These are phyloP conservation scores for Phalaenopsis hybrid DNA, from an alignment of 116 monocot genomes.

Conservation along the genomic window DNA sequence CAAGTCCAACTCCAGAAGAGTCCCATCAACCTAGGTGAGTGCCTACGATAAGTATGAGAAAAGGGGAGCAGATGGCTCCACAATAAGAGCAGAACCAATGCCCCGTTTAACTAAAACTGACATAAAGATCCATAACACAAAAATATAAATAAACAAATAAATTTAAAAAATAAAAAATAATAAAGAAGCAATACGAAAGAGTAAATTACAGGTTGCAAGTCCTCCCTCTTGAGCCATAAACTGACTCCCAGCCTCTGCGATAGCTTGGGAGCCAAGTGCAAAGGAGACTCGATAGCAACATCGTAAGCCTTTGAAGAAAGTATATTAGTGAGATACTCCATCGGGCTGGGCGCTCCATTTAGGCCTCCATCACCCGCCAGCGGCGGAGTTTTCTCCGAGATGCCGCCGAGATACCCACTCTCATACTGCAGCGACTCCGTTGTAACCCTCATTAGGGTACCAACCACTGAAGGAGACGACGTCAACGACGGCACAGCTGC, in stretches of 20 bases:
- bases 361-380: not conserved
- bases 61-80: not conserved
- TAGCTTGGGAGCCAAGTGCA: slow-evolving; percentile 70
- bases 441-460: slow-evolving; percentile 28
- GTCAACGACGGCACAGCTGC: not conserved
- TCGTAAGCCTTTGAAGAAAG: slow-evolving; percentile 85
- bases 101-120: not conserved
- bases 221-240: slow-evolving; percentile 91
- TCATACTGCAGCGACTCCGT: slow-evolving; percentile 71
- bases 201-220: slow-evolving; percentile 69
- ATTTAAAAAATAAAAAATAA: not conserved
- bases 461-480: not conserved
- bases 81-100: not conserved
- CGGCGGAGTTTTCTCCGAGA: slow-evolving; percentile 36
- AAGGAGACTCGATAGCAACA: slow-evolving; percentile 89
- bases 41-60: no score
- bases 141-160: not conserved
- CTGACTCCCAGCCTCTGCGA: slow-evolving; percentile 69
- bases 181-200: not conserved
- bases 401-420: slow-evolving; percentile 70
- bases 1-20: no score
- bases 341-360: slow-evolving; percentile 14
- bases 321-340: slow-evolving; percentile 71
- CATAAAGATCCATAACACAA: not conserved
- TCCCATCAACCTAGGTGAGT: no score